Evolutionary conservation across 148 eudicot species (phyloP).

Genomic region (Arbutus unedo): DNA sequence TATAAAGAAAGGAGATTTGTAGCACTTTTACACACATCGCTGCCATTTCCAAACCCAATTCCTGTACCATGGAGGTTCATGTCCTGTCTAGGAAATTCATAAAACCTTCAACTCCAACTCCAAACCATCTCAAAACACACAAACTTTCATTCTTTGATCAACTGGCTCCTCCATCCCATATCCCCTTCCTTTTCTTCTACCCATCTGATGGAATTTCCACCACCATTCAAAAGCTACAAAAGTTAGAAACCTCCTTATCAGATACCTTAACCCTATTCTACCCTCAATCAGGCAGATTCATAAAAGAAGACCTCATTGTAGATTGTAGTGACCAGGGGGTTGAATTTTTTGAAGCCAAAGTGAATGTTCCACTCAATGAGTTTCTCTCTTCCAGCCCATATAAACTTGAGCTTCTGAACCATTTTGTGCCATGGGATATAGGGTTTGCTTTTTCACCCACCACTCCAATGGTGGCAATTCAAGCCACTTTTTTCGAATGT

Average conservation of each 20-base stretch:
- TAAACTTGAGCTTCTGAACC: neutral
- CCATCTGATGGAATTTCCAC: constrained; percentile 3
- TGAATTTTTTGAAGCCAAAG: constrained; percentile 9
- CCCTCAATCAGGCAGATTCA: constrained; percentile 1
- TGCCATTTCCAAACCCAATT: neutral
- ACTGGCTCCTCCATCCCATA: neutral
- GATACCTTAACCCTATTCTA: constrained; percentile 4
- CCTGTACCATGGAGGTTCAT: neutral
- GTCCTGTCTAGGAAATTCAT: constrained; percentile 5
- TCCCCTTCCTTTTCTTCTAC: constrained; percentile 9
- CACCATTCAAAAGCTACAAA: neutral
- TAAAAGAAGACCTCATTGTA: neutral
- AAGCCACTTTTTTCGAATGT: neutral
- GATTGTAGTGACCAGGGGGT: constrained; percentile 10
- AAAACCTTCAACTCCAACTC: constrained; percentile 10
- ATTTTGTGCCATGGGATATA: neutral
- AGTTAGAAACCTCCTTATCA: neutral
- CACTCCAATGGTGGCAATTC: neutral
- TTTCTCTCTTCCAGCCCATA: neutral
- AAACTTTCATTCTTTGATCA: constrained; percentile 11
- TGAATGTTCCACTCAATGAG: neutral
- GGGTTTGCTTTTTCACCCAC: neutral
- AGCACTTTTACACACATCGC: neutral
- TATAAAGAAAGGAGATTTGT: no score
- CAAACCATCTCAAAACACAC: neutral